phyloP scores from a whole-genome alignment of 208 protist species.

The Porcisia deanei region DNA sequence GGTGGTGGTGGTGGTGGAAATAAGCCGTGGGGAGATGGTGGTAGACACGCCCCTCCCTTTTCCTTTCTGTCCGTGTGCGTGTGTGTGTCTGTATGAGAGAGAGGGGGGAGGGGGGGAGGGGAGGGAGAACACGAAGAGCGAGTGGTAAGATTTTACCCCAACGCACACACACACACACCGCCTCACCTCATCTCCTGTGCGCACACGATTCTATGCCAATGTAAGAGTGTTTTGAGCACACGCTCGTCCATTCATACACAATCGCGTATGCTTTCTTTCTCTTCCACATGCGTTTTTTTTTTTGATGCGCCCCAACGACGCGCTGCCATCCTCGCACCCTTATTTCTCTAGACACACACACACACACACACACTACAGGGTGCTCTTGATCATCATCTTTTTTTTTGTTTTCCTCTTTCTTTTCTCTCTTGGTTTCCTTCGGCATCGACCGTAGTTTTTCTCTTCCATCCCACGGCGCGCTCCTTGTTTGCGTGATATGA shows the following conservation, averaged over 20 bases:
- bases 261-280: background rate
- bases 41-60: background rate
- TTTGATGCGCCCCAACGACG: background rate
- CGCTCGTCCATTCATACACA: background rate
- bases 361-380: constrained; percentile 5
- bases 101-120: too few species aligned
- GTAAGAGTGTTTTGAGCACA: background rate
- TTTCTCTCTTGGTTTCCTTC: background rate
- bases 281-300: background rate
- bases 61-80: background rate
- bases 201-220: background rate
- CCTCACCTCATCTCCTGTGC: background rate
- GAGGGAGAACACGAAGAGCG: too few species aligned
- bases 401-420: background rate
- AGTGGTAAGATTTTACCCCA: too few species aligned
- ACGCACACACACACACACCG: too few species aligned
- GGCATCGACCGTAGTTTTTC: too few species aligned
- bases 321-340: background rate
- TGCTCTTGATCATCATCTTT: background rate
- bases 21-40: background rate
- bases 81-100: background rate
- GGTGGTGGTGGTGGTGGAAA: too few species aligned
- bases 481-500: too few species aligned
- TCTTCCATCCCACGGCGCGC: too few species aligned
- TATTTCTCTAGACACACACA: background rate